phyloP scores from a whole-genome alignment of 1,284 basidiomycete genomes.

The Pyrrhoderma lamaoense region DNA sequence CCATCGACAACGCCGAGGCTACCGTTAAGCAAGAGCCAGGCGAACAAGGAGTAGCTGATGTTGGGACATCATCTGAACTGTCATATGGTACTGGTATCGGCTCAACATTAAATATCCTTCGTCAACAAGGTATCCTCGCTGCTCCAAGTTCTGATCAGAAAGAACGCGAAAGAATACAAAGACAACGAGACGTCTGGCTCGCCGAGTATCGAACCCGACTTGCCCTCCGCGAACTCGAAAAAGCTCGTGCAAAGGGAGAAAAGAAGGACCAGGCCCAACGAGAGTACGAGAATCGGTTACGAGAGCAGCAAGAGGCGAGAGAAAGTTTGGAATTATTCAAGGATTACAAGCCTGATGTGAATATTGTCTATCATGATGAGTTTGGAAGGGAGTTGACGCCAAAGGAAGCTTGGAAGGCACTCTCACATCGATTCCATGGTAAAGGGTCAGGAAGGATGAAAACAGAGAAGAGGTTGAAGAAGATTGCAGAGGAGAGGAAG shows the following conservation, averaged over 20 bases:
- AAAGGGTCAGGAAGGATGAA: slow-evolving; percentile 92
- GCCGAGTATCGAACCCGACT: slow-evolving; percentile 74
- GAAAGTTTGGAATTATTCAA: slow-evolving; percentile 80
- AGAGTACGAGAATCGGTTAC: slow-evolving; percentile 88
- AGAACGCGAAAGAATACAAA: slow-evolving; percentile 80
- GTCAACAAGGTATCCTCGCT: slow-evolving; percentile 86
- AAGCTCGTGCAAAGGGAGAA: slow-evolving; percentile 64
- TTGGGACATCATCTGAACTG: slow-evolving; percentile 66
- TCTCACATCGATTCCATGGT: slow-evolving; percentile 94
- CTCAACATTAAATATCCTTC: slow-evolving; percentile 80
- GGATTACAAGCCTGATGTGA: slow-evolving; percentile 94
- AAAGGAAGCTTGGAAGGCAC: slow-evolving; percentile 96
- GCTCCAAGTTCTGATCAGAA: slow-evolving; percentile 54
- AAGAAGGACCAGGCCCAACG: slow-evolving; percentile 90
- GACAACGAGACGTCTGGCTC: slow-evolving; percentile 86
- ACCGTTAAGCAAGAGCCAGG: slow-evolving; percentile 26
- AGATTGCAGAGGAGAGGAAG: slow-evolving; percentile 91
- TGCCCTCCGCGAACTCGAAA: slow-evolving; percentile 76
- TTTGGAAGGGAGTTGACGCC: slow-evolving; percentile 84
- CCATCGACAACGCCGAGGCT: slow-evolving; percentile 52
- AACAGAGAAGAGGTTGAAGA: slow-evolving; percentile 89
- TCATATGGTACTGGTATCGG: slow-evolving; percentile 80
- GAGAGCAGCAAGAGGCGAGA: slow-evolving; percentile 88
- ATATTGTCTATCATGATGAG: slow-evolving; percentile 96
- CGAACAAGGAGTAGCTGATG: slow-evolving; percentile 21